Evolutionary conservation across 2,329 filamentous ascomycete species (phyloP).

Genomic region (Xylariomycetidae sp.): DNA sequence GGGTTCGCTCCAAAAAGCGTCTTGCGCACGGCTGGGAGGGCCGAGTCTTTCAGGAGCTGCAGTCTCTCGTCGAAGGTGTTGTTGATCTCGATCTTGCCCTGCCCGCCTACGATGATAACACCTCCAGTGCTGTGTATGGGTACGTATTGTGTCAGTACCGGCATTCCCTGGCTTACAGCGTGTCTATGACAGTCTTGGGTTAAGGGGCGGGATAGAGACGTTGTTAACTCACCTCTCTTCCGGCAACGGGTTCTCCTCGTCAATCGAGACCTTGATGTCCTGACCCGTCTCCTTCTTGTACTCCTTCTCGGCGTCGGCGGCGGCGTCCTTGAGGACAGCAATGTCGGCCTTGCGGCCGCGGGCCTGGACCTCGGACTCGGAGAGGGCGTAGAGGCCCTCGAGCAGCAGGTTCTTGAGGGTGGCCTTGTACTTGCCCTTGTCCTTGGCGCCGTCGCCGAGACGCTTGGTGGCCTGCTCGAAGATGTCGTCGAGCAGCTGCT

Average conservation of each 20-base stretch:
- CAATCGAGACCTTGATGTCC: slow-evolving; percentile 65
- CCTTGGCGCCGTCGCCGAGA: slow-evolving; percentile 61
- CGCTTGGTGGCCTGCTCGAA: slow-evolving; percentile 77
- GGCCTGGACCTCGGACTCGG: slow-evolving; percentile 72
- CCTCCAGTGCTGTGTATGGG: slow-evolving; percentile 67
- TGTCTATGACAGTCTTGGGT: no score
- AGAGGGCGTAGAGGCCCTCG: slow-evolving; percentile 84
- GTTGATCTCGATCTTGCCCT: slow-evolving; percentile 96
- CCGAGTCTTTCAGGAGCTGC: slow-evolving; percentile 76
- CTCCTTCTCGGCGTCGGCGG: slow-evolving; percentile 70
- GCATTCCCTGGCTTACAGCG: no score
- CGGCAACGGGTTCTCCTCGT: slow-evolving; percentile 74
- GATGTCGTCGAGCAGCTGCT: slow-evolving; percentile 85
- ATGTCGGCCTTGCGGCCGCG: slow-evolving; percentile 77
- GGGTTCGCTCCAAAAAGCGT: slow-evolving; percentile 90
- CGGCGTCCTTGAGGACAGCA: slow-evolving; percentile 70
- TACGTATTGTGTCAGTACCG: slow-evolving; percentile 9
- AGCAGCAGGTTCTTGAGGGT: slow-evolving; percentile 78
- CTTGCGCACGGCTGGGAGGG: slow-evolving; percentile 78
- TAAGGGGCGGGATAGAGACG: background rate
- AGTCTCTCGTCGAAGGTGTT: slow-evolving; percentile 95
- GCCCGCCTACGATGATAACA: slow-evolving; percentile 71
- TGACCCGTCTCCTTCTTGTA: slow-evolving; percentile 76
- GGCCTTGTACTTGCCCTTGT: slow-evolving; percentile 69
- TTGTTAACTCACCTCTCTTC: slow-evolving; percentile 69